phyloP scores from a whole-genome alignment of 441 rosid genomes.

The Heliophila coronopifolia region DNA sequence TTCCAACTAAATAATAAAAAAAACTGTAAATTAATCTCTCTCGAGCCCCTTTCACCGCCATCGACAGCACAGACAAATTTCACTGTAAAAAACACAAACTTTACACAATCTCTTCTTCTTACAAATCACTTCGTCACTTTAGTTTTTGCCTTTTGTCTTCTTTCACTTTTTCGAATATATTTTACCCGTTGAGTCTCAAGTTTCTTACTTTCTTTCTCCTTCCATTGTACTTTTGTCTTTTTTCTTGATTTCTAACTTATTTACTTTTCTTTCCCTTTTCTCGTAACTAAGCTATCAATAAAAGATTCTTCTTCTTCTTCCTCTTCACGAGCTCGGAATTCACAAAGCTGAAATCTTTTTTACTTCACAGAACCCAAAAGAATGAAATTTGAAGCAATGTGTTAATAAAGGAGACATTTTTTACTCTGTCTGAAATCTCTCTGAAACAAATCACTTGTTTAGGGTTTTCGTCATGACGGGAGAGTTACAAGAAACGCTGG shows the following conservation, averaged over 20 bases:
- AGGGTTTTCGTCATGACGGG: conserved; percentile 19
- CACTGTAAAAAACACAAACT: conserved; percentile 7
- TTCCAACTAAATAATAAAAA: background rate
- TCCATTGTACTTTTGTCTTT: conserved; percentile 33
- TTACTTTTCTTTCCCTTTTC: conserved; percentile 25
- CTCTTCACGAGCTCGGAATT: conserved; percentile 2
- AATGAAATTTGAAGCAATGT: conserved; percentile 16
- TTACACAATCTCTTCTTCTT: background rate
- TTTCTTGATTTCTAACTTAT: conserved; percentile 29
- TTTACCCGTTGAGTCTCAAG: conserved; percentile 12
- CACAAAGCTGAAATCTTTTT: conserved; percentile 11
- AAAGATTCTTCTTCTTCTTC: conserved; percentile 15
- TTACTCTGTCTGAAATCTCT: conserved; percentile 9
- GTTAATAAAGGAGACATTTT: conserved; percentile 16
- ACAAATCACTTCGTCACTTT: conserved; percentile 19
- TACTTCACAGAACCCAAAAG: background rate
- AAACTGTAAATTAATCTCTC: conserved; percentile 28
- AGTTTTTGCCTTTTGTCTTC: conserved; percentile 29
- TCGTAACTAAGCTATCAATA: conserved; percentile 24
- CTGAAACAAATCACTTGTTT: background rate
- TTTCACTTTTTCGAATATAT: conserved; percentile 24
- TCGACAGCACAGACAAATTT: conserved; percentile 26
- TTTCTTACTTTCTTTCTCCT: conserved; percentile 18
- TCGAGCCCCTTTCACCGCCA: conserved; percentile 37
- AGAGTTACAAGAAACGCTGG: conserved; percentile 49